Conservation (phyloP, 2,329 filamentous ascomycete species). For the Aspergillus melleus region DNA sequence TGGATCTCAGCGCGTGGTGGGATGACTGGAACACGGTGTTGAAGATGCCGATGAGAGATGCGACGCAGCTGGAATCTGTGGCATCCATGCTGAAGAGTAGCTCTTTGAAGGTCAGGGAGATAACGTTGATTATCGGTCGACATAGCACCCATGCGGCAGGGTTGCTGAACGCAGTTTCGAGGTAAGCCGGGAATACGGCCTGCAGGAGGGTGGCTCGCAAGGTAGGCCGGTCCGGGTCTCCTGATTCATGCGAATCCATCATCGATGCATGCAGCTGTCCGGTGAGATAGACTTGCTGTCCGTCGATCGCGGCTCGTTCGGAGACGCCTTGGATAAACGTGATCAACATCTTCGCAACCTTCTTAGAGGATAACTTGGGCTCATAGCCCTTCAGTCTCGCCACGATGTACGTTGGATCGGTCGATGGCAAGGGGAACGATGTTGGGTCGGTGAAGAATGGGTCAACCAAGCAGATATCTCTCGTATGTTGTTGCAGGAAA, state of each 20-base stretch:
- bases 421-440: constrained; percentile 60
- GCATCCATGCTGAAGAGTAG: constrained; percentile 50
- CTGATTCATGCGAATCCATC: constrained; percentile 44
- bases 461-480: constrained; percentile 56
- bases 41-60: constrained; percentile 38
- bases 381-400: constrained; percentile 61
- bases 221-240: constrained; percentile 41
- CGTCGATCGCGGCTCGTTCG: constrained; percentile 58
- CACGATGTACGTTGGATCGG: constrained; percentile 63
- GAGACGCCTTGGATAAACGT: constrained; percentile 61
- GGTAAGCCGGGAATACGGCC: constrained; percentile 58
- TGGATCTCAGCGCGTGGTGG: constrained; percentile 34
- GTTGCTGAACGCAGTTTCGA: constrained; percentile 49
- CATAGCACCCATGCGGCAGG: constrained; percentile 53
- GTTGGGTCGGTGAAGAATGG: constrained; percentile 61
- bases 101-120: constrained; percentile 43
- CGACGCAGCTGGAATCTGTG: constrained; percentile 39
- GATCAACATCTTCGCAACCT: constrained; percentile 55
- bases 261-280: constrained; percentile 56
- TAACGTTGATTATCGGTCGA: constrained; percentile 53
- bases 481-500: constrained; percentile 61
- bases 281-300: constrained; percentile 58
- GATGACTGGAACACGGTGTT: constrained; percentile 40
- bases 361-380: constrained; percentile 51
- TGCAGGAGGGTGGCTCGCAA: constrained; percentile 55